Percentiles rank a stretch among this genome's conserved stretches.
Conservation (phyloP, 371 early-diverging fungal species). For the Mucor indicus region DNA sequence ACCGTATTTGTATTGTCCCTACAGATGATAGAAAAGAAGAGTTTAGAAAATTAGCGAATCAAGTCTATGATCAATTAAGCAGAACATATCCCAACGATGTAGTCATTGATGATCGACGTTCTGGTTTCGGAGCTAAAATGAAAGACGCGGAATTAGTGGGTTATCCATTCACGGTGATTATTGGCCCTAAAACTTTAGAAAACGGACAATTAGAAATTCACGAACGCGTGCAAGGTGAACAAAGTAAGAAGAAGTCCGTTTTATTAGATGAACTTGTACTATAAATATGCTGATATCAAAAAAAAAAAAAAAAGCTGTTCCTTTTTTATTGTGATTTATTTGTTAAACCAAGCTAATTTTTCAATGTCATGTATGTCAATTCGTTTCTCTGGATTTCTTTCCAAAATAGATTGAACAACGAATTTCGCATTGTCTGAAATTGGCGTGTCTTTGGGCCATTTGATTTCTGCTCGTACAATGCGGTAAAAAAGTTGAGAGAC, state of each 20-base stretch:
- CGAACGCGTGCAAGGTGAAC: slow-evolving; percentile 26
- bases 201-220: slow-evolving; percentile 59
- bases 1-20: slow-evolving; percentile 60
- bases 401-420: slow-evolving; percentile 35
- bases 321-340: no score
- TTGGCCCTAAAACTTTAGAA: slow-evolving; percentile 58
- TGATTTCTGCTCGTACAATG: slow-evolving; percentile 41
- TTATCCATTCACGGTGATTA: slow-evolving; percentile 64
- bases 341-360: slow-evolving; percentile 39
- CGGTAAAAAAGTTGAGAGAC: slow-evolving; percentile 47
- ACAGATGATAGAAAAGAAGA: slow-evolving; percentile 47
- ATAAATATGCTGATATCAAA: no score
- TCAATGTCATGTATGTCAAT: slow-evolving; percentile 33
- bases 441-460: slow-evolving; percentile 36
- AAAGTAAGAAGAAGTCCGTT: not conserved
- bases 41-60: slow-evolving; percentile 32
- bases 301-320: no score
- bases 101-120: slow-evolving; percentile 62
- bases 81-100: slow-evolving; percentile 24
- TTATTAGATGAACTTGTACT: not conserved
- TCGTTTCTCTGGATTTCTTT: slow-evolving; percentile 36
- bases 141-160: slow-evolving; percentile 74
- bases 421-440: slow-evolving; percentile 34
- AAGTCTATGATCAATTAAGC: slow-evolving; percentile 41
- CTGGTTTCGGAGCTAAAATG: slow-evolving; percentile 68